These are phyloP conservation scores for Striga asiatica DNA, from an alignment of 257 asterid genomes.

Conservation along the genomic window DNA sequence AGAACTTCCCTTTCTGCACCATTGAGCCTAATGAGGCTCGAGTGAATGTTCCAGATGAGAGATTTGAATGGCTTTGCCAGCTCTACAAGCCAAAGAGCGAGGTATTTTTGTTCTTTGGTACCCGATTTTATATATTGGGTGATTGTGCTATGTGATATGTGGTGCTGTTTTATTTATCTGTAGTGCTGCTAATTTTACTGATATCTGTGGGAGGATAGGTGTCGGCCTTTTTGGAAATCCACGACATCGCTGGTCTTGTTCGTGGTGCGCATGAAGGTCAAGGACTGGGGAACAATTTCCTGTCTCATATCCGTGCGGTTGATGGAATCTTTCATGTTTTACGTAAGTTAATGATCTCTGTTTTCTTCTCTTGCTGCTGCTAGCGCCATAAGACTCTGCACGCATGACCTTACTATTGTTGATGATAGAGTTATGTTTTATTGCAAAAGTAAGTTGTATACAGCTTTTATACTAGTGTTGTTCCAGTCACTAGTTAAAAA, in stretches of 20 bases:
- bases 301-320: slow-evolving; percentile 96
- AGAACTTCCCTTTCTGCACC: slow-evolving; percentile 94
- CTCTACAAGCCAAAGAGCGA: slow-evolving; percentile 89
- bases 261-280: slow-evolving; percentile 98
- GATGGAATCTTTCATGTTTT: slow-evolving; percentile 97
- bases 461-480: neutral
- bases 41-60: slow-evolving; percentile 82
- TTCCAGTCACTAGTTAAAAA: neutral
- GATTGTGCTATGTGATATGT: neutral
- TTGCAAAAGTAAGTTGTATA: neutral
- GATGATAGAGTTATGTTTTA: neutral
- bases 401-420: neutral
- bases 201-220: slow-evolving; percentile 31
- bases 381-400: neutral
- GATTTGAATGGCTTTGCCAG: slow-evolving; percentile 94
- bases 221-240: slow-evolving; percentile 91
- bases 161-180: neutral
- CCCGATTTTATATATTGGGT: neutral
- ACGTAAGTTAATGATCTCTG: slow-evolving; percentile 39
- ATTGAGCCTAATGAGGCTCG: slow-evolving; percentile 98
- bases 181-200: neutral
- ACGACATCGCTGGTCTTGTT: slow-evolving; percentile 97
- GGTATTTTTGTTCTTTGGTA: slow-evolving; percentile 28
- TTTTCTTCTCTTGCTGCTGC: slow-evolving; percentile 1
- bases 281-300: slow-evolving; percentile 92